phyloP scores from a whole-genome alignment of 202 grass and related monocot genomes.

The Eragrostis tef region DNA sequence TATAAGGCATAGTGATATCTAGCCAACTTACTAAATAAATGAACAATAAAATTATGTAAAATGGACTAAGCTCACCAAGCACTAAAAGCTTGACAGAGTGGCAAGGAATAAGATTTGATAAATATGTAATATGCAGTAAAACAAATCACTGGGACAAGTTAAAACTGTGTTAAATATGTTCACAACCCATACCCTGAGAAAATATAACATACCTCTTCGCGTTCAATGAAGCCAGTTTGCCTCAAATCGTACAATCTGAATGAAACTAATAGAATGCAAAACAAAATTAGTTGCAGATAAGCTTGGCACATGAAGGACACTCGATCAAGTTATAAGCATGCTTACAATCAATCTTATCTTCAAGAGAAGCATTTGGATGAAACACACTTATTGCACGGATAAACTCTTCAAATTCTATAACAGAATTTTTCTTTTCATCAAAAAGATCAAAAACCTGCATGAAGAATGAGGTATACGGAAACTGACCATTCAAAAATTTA shows the following conservation, averaged over 20 bases:
- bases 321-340: neutral
- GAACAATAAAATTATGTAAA: neutral
- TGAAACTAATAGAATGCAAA: conserved; percentile 46
- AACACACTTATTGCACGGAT: conserved; percentile 59
- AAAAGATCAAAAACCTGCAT: conserved; percentile 66
- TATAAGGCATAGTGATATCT: neutral
- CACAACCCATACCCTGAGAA: neutral
- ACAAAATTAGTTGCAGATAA: neutral
- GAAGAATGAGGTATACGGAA: neutral
- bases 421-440: conserved; percentile 66
- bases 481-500: neutral
- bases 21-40: neutral
- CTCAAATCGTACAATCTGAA: conserved; percentile 76
- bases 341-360: conserved; percentile 77
- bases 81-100: neutral
- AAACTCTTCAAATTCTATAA: conserved; percentile 75
- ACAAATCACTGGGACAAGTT: conserved; percentile 1
- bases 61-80: neutral
- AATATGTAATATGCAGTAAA: no score
- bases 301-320: conserved; percentile 1
- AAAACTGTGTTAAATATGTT: neutral
- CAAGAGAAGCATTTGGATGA: conserved; percentile 62
- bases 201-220: conserved; percentile 58
- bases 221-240: conserved; percentile 70
- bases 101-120: neutral